Evolutionary conservation across 192 early-diverging fungal genomes (phyloP).

Genomic region (Umbelopsis vinacea): DNA sequence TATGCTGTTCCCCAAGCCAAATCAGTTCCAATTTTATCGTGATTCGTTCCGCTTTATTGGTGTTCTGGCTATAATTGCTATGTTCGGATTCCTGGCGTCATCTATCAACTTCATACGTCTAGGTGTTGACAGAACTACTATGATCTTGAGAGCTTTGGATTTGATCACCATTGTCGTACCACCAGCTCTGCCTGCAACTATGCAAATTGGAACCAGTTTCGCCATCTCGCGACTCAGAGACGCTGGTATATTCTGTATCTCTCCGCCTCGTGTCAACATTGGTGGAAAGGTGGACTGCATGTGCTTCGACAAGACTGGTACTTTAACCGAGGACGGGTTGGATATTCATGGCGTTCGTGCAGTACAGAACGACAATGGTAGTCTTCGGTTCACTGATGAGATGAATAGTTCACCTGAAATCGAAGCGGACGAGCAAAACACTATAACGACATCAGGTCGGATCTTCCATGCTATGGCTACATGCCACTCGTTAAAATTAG

Average conservation of each 20-base stretch:
- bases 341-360: conserved; percentile 91
- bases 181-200: conserved; percentile 95
- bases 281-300: conserved; percentile 95
- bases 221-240: conserved; percentile 85
- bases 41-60: conserved; percentile 97
- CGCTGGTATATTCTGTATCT: conserved; percentile 89
- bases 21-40: conserved; percentile 95
- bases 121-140: conserved; percentile 67
- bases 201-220: conserved; percentile 97
- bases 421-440: neutral
- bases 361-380: conserved; percentile 50
- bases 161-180: conserved; percentile 97
- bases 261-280: conserved; percentile 92
- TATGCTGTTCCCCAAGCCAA: conserved; percentile 96
- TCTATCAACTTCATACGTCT: conserved; percentile 88
- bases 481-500: conserved; percentile 88
- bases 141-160: conserved; percentile 92
- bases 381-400: conserved; percentile 50
- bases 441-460: conserved; percentile 22
- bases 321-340: conserved; percentile 93
- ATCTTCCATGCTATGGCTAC: conserved; percentile 73
- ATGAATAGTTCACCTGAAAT: conserved; percentile 37
- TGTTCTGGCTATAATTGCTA: conserved; percentile 81
- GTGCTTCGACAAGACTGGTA: conserved; percentile 99
- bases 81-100: conserved; percentile 85